Evolutionary conservation across 441 rosid genomes (phyloP).

Genomic region (Euphorbia corollata): DNA sequence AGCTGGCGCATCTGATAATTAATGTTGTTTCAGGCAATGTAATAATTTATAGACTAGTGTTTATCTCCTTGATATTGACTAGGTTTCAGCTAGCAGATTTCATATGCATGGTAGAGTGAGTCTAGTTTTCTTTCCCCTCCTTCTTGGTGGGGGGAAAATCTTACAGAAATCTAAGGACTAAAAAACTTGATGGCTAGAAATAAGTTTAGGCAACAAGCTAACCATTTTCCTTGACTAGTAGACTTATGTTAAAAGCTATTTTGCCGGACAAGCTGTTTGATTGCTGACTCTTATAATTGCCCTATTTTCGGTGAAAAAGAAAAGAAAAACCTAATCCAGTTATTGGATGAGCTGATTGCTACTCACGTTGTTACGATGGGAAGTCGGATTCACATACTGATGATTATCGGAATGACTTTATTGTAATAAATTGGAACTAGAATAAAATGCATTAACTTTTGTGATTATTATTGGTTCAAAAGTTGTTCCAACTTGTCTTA

Average conservation of each 20-base stretch:
- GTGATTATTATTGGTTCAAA: too few relatives aligned
- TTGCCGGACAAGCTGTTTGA: not conserved
- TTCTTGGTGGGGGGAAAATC: not conserved
- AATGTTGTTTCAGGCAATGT: not conserved
- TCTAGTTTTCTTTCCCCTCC: not conserved
- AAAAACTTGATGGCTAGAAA: conserved; percentile 9
- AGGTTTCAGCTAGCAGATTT: conserved; percentile 2
- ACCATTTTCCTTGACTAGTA: not conserved
- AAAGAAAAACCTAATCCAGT: too few relatives aligned
- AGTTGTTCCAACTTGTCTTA: too few relatives aligned
- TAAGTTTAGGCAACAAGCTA: conserved; percentile 16
- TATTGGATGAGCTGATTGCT: not conserved
- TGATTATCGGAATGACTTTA: too few relatives aligned
- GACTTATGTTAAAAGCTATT: not conserved
- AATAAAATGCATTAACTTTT: too few relatives aligned
- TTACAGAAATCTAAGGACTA: conserved; percentile 14
- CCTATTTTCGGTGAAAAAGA: too few relatives aligned
- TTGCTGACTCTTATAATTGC: not conserved
- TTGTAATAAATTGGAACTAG: too few relatives aligned
- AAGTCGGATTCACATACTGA: too few relatives aligned
- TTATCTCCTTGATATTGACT: not conserved
- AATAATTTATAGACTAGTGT: not conserved
- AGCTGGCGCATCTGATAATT: conserved; percentile 29
- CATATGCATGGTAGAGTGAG: conserved; percentile 8
- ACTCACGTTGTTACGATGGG: too few relatives aligned